Conservation (phyloP, 768 basidiomycete species). For the Favolaschia claudopus region DNA sequence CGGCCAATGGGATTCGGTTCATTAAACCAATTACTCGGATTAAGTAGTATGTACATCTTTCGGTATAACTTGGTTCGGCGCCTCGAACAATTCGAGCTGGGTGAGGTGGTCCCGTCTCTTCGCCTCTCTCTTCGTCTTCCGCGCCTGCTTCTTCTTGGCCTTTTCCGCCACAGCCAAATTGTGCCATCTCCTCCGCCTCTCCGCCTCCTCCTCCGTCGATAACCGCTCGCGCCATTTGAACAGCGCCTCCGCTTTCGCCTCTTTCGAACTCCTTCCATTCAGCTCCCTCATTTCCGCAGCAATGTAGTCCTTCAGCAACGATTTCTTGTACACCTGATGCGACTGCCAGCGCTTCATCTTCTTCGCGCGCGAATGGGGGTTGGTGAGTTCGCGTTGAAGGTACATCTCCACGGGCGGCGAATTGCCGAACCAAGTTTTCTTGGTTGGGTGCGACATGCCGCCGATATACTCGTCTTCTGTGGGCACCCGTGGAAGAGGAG, state of each 20-base stretch:
- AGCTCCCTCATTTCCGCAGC: conserved; percentile 61
- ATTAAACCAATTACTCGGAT: neutral
- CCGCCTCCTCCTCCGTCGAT: conserved; percentile 62
- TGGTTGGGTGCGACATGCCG: conserved; percentile 62
- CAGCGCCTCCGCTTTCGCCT: conserved; percentile 76
- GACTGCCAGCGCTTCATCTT: conserved; percentile 81
- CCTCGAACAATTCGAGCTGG: conserved; percentile 58
- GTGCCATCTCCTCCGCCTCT: conserved; percentile 67
- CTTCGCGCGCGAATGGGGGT: conserved; percentile 85
- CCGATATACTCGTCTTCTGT: conserved; percentile 66
- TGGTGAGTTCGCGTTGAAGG: conserved; percentile 74
- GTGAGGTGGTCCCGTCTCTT: conserved; percentile 64
- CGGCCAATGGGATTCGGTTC: too few species aligned
- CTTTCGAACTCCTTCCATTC: conserved; percentile 65
- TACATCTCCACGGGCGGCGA: conserved; percentile 71
- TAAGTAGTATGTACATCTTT: conserved; percentile 15
- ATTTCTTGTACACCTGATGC: conserved; percentile 53
- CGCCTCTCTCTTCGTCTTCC: conserved; percentile 58
- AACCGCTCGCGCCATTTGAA: conserved; percentile 76
- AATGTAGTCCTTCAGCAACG: conserved; percentile 61
- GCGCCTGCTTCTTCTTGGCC: conserved; percentile 62
- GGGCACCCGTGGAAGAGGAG: conserved; percentile 48
- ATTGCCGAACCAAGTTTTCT: conserved; percentile 51
- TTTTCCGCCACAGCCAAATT: conserved; percentile 55
- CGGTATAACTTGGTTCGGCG: conserved; percentile 69